A percentile compares a stretch with the other conserved stretches of the same genome.
Conservation (phyloP, 1,284 basidiomycete genomes). For the Ceratobasidium sp. region DNA sequence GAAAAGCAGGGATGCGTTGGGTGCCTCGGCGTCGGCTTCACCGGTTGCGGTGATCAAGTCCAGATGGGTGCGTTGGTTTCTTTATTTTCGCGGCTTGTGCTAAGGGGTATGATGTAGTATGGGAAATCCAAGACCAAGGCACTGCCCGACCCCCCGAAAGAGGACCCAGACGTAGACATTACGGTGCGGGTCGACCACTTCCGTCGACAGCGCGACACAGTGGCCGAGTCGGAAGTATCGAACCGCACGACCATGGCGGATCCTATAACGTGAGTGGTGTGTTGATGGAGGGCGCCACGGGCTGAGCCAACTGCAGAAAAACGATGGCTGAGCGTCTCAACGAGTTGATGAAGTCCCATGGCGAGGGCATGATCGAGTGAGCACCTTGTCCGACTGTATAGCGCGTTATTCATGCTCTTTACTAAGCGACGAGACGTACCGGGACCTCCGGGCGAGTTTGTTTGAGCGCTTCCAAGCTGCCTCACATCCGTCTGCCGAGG, state of each 20-base stretch:
- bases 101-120: background rate
- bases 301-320: slow-evolving; percentile 19
- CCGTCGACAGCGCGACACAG: background rate
- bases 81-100: background rate
- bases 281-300: background rate
- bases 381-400: background rate
- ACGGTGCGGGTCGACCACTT: slow-evolving; percentile 3
- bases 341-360: slow-evolving; percentile 31
- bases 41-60: slow-evolving; percentile 28
- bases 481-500: slow-evolving; percentile 63
- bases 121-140: slow-evolving; percentile 15
- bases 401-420: slow-evolving; percentile 12
- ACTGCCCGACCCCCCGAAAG: slow-evolving; percentile 1
- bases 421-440: slow-evolving; percentile 75
- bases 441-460: slow-evolving; percentile 72
- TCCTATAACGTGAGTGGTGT: slow-evolving; percentile 20
- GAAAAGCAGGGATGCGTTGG: background rate
- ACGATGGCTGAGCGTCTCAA: slow-evolving; percentile 31
- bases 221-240: slow-evolving; percentile 7
- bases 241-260: background rate
- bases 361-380: slow-evolving; percentile 36
- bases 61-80: slow-evolving; percentile 20
- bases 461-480: slow-evolving; percentile 72
- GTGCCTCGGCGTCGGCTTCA: background rate
- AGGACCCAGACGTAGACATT: slow-evolving; percentile 9